Conservation (phyloP, 2,329 filamentous ascomycete species). For the Didymella segeticola region DNA sequence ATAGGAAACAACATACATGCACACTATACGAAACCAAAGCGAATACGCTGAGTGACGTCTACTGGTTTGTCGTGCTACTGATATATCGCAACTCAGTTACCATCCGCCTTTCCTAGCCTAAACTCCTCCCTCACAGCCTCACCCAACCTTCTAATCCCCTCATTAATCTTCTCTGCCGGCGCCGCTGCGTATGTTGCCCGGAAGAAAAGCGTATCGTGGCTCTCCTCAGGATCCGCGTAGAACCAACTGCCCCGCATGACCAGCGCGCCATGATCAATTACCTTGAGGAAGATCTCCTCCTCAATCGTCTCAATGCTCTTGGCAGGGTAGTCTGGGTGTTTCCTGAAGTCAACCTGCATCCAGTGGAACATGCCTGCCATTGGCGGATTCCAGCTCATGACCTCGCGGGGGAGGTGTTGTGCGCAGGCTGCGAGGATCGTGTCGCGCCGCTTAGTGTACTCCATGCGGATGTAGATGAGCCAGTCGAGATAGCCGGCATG, state of each 20-base stretch:
- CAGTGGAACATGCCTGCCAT: conserved; percentile 95
- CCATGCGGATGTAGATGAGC: conserved; percentile 79
- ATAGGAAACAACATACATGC: conserved; percentile 1
- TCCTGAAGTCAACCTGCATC: conserved; percentile 71
- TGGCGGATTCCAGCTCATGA: conserved; percentile 82
- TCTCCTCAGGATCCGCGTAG: conserved; percentile 70
- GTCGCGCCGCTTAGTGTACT: conserved; percentile 83
- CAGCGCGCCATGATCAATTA: conserved; percentile 78
- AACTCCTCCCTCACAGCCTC: conserved; percentile 72
- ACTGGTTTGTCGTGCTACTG: not conserved
- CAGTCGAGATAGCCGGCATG: conserved; percentile 88
- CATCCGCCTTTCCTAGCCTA: conserved; percentile 46
- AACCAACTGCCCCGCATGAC: conserved; percentile 92
- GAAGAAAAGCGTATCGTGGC: conserved; percentile 76
- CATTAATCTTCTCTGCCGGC: conserved; percentile 58
- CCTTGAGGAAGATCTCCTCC: conserved; percentile 81
- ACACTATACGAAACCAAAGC: conserved; percentile 1
- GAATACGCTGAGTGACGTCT: not conserved
- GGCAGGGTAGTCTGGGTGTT: conserved; percentile 66
- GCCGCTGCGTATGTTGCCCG: conserved; percentile 89
- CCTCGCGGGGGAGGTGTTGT: conserved; percentile 72
- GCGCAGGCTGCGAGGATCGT: conserved; percentile 81
- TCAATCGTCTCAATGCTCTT: conserved; percentile 70
- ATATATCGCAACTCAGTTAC: not conserved
- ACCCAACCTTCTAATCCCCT: conserved; percentile 69